A percentile compares a stretch with the other conserved stretches of the same genome.
Conservation (phyloP, 2,329 filamentous ascomycete species). For the Fusarium longipes region DNA sequence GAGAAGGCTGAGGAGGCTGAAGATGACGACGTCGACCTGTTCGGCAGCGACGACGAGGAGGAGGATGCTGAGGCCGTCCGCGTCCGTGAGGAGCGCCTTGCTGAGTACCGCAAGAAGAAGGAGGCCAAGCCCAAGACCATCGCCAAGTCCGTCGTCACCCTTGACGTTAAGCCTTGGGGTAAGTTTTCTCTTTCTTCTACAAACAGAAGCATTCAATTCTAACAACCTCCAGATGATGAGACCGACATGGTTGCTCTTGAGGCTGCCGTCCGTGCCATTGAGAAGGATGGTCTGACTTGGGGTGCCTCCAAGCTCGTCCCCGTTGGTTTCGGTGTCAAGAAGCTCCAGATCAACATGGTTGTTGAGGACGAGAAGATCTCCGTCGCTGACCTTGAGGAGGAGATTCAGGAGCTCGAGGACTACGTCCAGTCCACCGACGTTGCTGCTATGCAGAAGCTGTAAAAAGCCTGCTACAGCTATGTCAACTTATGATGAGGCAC, state of each 20-base stretch:
- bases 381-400: conserved; percentile 83
- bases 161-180: conserved; percentile 99
- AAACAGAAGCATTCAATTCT: conserved; percentile 24
- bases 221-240: conserved; percentile 77
- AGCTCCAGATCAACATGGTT: conserved; percentile 98
- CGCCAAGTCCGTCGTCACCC: conserved; percentile 94
- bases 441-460: conserved; percentile 92
- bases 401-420: conserved; percentile 88
- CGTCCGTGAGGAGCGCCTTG: conserved; percentile 88
- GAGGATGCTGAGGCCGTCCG: conserved; percentile 88
- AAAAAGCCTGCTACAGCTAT: conserved; percentile 55
- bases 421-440: conserved; percentile 95
- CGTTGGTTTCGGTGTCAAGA: conserved; percentile 98
- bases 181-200: conserved; percentile 57
- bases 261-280: conserved; percentile 81
- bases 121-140: conserved; percentile 88
- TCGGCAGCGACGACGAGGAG: conserved; percentile 93
- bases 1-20: conserved; percentile 45
- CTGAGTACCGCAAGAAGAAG: conserved; percentile 98
- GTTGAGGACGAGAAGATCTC: conserved; percentile 98
- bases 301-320: conserved; percentile 89
- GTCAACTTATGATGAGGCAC: conserved; percentile 49
- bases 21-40: conserved; percentile 86
- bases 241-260: conserved; percentile 89
- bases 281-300: conserved; percentile 96